Percentiles rank a stretch among this genome's conserved stretches.
Conservation (phyloP, 768 basidiomycete species). For the Leccinum sublutescens region DNA sequence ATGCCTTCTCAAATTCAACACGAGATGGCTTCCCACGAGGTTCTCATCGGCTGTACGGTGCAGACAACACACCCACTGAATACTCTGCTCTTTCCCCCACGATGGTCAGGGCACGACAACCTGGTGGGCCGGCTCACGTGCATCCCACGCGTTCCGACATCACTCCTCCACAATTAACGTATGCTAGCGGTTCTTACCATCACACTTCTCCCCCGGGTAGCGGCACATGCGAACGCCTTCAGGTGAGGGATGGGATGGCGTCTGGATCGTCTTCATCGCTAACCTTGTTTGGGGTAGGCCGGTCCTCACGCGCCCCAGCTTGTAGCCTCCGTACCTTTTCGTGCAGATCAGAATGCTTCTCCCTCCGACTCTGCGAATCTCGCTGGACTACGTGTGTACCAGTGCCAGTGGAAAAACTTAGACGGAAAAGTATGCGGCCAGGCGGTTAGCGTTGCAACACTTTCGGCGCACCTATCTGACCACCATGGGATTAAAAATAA, state of each 20-base stretch:
- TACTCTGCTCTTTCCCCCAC: background rate
- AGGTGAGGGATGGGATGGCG: background rate
- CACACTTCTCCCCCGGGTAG: background rate
- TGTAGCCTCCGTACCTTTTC: background rate
- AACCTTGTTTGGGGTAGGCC: background rate
- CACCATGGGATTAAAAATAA: conserved; percentile 14
- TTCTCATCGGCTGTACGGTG: background rate
- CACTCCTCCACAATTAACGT: background rate
- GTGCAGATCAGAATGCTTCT: background rate
- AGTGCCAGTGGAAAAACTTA: conserved; percentile 9
- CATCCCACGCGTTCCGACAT: background rate
- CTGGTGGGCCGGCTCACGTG: background rate
- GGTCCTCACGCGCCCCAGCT: background rate
- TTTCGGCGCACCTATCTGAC: conserved; percentile 13
- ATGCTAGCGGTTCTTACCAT: background rate
- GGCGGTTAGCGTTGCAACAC: background rate
- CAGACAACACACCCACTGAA: background rate
- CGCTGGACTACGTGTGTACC: background rate
- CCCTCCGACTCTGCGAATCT: background rate
- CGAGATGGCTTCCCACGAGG: background rate
- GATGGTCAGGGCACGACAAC: background rate
- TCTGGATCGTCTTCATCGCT: background rate
- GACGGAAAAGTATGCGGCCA: conserved; percentile 3
- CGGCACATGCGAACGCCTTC: background rate
- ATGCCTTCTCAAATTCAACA: background rate